phyloP scores from a whole-genome alignment of 2,329 filamentous ascomycete genomes.

The Phialemoniopsis sp. region DNA sequence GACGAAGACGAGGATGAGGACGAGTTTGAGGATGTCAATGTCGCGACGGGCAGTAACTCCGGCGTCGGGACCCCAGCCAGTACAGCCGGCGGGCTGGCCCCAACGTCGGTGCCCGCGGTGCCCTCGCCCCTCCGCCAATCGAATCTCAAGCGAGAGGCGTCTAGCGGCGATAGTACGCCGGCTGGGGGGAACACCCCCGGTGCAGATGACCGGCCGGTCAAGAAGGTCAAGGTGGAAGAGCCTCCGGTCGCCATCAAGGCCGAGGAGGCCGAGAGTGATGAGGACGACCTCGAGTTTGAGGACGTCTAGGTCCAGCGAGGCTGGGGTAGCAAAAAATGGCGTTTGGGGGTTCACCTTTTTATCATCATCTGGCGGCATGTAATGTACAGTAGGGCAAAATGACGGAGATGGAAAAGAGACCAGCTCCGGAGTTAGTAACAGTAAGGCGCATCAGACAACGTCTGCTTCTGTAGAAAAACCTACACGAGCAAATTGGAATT shows the following conservation, averaged over 20 bases:
- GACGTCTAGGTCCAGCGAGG: conserved; percentile 45
- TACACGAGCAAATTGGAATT: no score
- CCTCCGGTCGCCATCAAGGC: conserved; percentile 20
- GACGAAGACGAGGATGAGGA: conserved; percentile 37
- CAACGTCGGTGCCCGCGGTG: conserved; percentile 3
- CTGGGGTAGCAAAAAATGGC: no score
- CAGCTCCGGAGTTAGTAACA: no score
- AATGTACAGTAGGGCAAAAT: no score
- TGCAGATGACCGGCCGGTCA: conserved; percentile 43
- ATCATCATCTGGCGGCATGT: no score
- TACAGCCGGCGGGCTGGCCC: conserved; percentile 12
- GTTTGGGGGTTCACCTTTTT: no score
- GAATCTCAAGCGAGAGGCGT: conserved; percentile 27
- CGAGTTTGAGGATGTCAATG: conserved; percentile 48
- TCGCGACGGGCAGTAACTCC: conserved; percentile 25
- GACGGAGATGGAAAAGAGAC: no score
- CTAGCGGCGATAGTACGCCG: conserved; percentile 16
- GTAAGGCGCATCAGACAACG: no score
- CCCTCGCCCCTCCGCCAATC: conserved; percentile 20
- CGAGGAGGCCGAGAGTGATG: conserved; percentile 45
- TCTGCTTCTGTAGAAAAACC: no score
- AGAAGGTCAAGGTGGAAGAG: conserved; percentile 58
- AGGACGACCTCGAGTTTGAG: conserved; percentile 55
- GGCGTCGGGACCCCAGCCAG: conserved; percentile 24
- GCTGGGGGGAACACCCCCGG: conserved; percentile 10